Conservation (phyloP, 169 alveolate genomes). For the Plasmodium gaboni region DNA sequence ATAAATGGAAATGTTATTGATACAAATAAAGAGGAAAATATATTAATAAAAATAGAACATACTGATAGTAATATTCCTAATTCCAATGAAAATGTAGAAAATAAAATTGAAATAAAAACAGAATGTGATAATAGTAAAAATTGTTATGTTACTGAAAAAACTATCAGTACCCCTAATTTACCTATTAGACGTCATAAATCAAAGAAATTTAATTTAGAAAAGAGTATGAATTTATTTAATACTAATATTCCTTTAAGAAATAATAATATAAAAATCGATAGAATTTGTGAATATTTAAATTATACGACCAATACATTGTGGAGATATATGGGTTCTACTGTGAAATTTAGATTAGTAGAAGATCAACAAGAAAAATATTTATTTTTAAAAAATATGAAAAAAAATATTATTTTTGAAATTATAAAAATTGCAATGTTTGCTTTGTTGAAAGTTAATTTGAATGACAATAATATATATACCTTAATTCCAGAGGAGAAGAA, state of each 20-base stretch:
- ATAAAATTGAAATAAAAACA: no score
- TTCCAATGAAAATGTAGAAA: neutral
- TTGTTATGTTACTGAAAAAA: neutral
- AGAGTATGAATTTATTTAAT: constrained; percentile 37
- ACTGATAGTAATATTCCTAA: constrained; percentile 6
- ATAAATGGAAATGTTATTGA: constrained; percentile 13
- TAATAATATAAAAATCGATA: constrained; percentile 52
- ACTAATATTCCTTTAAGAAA: constrained; percentile 46
- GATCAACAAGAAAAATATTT: constrained; percentile 75
- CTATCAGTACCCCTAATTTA: neutral
- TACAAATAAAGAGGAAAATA: constrained; percentile 1
- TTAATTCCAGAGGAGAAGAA: neutral
- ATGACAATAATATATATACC: constrained; percentile 71
- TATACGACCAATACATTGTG: constrained; percentile 50
- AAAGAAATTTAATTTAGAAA: constrained; percentile 36
- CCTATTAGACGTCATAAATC: constrained; percentile 18
- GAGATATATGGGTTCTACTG: constrained; percentile 74
- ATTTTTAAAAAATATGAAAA: constrained; percentile 67
- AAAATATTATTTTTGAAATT: constrained; percentile 67
- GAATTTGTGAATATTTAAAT: constrained; percentile 64
- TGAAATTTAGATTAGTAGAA: constrained; percentile 36
- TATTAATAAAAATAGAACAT: constrained; percentile 9
- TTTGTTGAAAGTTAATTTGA: constrained; percentile 56
- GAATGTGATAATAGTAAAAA: neutral
- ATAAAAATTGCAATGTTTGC: constrained; percentile 75